A percentile compares a stretch with the other conserved stretches of the same genome.
Conservation (phyloP, 2,329 filamentous ascomycete species). For the Erysiphe pulchra region DNA sequence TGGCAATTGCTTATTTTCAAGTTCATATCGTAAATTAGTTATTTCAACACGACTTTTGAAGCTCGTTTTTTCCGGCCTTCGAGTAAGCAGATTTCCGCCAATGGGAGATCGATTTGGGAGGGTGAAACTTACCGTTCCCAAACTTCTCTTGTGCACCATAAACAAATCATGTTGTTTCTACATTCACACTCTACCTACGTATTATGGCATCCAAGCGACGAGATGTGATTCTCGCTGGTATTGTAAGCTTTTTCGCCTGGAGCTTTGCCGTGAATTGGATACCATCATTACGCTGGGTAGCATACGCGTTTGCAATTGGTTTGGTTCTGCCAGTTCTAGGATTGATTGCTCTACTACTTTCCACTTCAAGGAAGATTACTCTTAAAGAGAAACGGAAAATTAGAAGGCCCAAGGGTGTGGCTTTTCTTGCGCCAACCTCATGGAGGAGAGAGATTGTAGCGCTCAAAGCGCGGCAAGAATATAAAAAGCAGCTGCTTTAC, state of each 20-base stretch:
- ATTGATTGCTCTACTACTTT: constrained; percentile 30
- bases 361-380: constrained; percentile 29
- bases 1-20: no score
- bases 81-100: not conserved
- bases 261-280: constrained; percentile 62
- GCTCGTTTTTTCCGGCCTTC: no score
- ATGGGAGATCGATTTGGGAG: not conserved
- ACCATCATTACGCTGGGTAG: constrained; percentile 58
- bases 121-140: not conserved
- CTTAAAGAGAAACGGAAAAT: constrained; percentile 17
- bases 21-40: no score
- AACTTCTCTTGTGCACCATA: not conserved
- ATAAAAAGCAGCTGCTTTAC: constrained; percentile 45
- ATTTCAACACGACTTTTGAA: no score
- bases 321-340: constrained; percentile 26
- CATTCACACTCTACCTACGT: not conserved
- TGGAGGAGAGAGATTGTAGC: constrained; percentile 50
- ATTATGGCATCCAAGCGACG: constrained; percentile 46
- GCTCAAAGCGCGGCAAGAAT: constrained; percentile 37
- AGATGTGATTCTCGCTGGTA: constrained; percentile 41
- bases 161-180: not conserved
- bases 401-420: constrained; percentile 20
- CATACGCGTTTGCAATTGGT: constrained; percentile 60
- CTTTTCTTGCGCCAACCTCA: constrained; percentile 32
- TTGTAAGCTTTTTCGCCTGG: constrained; percentile 64